Conservation (phyloP, 148 eudicot genomes). For the Salicornia ramosissima region DNA sequence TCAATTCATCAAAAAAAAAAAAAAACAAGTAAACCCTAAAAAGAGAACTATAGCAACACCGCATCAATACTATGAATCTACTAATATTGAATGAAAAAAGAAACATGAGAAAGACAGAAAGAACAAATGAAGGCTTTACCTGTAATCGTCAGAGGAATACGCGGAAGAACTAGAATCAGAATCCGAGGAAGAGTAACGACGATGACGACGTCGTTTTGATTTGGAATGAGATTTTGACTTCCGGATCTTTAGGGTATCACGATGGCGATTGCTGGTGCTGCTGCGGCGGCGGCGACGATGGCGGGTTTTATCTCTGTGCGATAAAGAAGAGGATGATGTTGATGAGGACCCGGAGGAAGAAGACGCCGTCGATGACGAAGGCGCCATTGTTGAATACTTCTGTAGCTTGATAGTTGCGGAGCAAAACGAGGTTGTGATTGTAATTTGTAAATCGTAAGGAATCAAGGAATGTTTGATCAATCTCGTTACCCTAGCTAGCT, state of each 20-base stretch:
- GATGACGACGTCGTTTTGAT: slow-evolving; percentile 38
- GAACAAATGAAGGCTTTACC: slow-evolving; percentile 17
- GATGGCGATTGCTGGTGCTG: slow-evolving; percentile 20
- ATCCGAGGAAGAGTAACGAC: slow-evolving; percentile 27
- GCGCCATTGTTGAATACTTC: slow-evolving; percentile 27
- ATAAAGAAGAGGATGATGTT: slow-evolving; percentile 17
- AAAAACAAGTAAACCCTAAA: slow-evolving; percentile 8
- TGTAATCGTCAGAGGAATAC: slow-evolving; percentile 28
- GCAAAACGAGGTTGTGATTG: too few species aligned
- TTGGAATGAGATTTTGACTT: slow-evolving; percentile 31
- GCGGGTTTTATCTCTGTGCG: slow-evolving; percentile 10
- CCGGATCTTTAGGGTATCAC: slow-evolving; percentile 29
- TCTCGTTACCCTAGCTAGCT: too few species aligned
- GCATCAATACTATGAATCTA: too few species aligned
- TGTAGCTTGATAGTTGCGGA: too few species aligned
- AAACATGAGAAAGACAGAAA: background rate
- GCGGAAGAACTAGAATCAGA: slow-evolving; percentile 33
- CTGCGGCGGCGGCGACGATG: slow-evolving; percentile 30
- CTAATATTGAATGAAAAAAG: background rate
- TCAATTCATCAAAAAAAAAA: background rate
- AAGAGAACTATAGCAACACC: background rate
- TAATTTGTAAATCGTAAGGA: too few species aligned
- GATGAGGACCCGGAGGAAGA: slow-evolving; percentile 35
- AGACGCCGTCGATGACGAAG: slow-evolving; percentile 31
- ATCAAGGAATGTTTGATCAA: too few species aligned